phyloP scores from a whole-genome alignment of 352 stramenopile genomes.

The Phytophthora colocasiae region DNA sequence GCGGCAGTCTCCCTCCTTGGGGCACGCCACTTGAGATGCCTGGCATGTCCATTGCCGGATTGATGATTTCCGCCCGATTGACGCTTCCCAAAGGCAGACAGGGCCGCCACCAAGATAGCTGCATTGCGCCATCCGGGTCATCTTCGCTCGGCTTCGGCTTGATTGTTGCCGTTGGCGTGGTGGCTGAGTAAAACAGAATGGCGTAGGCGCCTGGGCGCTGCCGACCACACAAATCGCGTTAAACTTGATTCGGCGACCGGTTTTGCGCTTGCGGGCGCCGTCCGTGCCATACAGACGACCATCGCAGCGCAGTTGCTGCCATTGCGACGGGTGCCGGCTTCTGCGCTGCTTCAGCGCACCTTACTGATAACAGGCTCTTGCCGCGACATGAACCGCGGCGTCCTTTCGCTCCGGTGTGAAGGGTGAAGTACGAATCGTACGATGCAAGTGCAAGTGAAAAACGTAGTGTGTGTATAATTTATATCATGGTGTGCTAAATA shows the following conservation, averaged over 20 bases:
- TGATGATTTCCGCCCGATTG: constrained; percentile 17
- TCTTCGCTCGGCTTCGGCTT: constrained; percentile 3
- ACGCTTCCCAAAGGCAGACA: constrained; percentile 9
- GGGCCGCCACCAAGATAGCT: constrained; percentile 7
- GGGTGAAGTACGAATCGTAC: constrained; percentile 1
- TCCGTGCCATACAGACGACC: neutral
- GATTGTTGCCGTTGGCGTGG: constrained; percentile 1
- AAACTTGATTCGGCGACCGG: constrained; percentile 8
- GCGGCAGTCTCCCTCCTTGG: neutral
- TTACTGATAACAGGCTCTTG: constrained; percentile 22
- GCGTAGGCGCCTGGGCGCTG: neutral
- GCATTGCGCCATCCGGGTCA: constrained; percentile 12
- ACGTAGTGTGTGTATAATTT: constrained; percentile 40
- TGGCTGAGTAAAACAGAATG: constrained; percentile 23
- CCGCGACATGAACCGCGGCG: constrained; percentile 26
- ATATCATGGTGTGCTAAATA: constrained; percentile 45
- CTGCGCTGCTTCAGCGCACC: constrained; percentile 11
- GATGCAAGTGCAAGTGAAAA: constrained; percentile 11
- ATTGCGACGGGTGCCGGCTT: constrained; percentile 5
- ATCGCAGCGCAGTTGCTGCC: neutral
- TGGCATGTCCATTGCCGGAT: neutral
- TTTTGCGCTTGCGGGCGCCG: neutral
- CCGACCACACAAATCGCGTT: constrained; percentile 4
- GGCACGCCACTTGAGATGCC: constrained; percentile 7
- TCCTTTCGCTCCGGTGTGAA: constrained; percentile 10